Evolutionary conservation across 2,329 filamentous ascomycete genomes (phyloP).

Genomic region (Colletotrichum shisoi): DNA sequence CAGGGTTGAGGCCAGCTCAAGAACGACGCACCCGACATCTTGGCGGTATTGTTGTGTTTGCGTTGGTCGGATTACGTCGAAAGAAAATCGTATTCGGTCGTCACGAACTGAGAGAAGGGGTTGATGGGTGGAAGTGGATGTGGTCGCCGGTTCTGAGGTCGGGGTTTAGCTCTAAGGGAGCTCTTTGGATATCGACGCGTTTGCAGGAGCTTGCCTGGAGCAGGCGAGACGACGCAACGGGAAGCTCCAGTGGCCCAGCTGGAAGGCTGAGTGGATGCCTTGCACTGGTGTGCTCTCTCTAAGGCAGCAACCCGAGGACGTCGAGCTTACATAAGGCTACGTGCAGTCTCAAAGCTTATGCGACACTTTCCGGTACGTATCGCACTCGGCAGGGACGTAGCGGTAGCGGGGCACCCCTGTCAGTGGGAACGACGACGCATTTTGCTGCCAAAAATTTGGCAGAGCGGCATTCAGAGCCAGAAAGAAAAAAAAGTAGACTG

Average conservation of each 20-base stretch:
- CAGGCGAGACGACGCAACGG: constrained; percentile 40
- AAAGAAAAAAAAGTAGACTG: constrained; percentile 31
- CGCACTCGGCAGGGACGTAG: constrained; percentile 8
- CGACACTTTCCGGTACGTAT: constrained; percentile 21
- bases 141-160: constrained; percentile 35
- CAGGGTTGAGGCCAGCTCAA: constrained; percentile 34
- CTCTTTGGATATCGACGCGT: constrained; percentile 50
- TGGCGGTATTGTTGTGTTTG: constrained; percentile 45
- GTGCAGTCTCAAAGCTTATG: too few relatives aligned
- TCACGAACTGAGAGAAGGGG: constrained; percentile 26
- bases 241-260: constrained; percentile 43
- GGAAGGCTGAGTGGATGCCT: constrained; percentile 50
- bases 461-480: constrained; percentile 28
- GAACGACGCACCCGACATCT: constrained; percentile 60
- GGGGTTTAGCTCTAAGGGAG: constrained; percentile 40
- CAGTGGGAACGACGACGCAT: constrained; percentile 39
- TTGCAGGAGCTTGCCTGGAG: constrained; percentile 60
- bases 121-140: constrained; percentile 42
- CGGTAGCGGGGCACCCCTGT: constrained; percentile 35
- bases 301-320: constrained; percentile 44
- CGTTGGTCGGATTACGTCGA: constrained; percentile 11
- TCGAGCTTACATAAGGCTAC: constrained; percentile 27
- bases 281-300: constrained; percentile 43
- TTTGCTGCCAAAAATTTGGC: constrained; percentile 33
- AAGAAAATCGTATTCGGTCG: constrained; percentile 41